Percentiles rank a stretch among this genome's conserved stretches.
These are phyloP conservation scores for Aspergillus arachidicola DNA, from an alignment of 2,329 filamentous ascomycete genomes.

Conservation along the genomic window DNA sequence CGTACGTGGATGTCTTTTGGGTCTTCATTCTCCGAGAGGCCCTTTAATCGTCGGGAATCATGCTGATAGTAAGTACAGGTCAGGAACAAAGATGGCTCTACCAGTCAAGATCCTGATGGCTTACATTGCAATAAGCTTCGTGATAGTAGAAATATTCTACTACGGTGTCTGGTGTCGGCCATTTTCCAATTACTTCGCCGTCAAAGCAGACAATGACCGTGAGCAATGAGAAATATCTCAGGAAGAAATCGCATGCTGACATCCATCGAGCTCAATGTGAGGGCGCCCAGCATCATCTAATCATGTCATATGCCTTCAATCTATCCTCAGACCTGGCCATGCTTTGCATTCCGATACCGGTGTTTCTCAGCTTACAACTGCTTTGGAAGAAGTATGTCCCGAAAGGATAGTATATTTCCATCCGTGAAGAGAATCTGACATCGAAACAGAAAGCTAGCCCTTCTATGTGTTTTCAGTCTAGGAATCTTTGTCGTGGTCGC, in stretches of 20 bases:
- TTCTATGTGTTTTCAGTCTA: neutral
- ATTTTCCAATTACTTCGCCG: neutral
- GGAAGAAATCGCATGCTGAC: neutral
- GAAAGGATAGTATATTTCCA: accelerated
- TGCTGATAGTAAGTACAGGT: neutral
- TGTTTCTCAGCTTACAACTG: neutral
- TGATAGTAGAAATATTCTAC: neutral
- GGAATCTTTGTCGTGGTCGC: neutral
- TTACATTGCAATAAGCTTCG: neutral
- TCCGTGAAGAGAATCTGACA: neutral
- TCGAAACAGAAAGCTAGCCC: neutral
- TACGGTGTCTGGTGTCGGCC: neutral
- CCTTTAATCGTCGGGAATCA: neutral
- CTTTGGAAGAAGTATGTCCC: neutral
- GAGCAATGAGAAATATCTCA: neutral
- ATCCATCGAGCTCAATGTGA: neutral
- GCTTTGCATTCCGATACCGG: neutral
- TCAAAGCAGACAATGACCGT: neutral
- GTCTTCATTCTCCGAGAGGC: accelerated
- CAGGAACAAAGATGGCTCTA: neutral
- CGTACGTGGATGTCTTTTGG: neutral
- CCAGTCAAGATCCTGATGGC: neutral
- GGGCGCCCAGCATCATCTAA: neutral
- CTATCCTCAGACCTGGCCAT: neutral
- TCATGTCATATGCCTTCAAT: neutral